phyloP scores from a whole-genome alignment of 2,329 filamentous ascomycete species.

The Alternaria sp. region DNA sequence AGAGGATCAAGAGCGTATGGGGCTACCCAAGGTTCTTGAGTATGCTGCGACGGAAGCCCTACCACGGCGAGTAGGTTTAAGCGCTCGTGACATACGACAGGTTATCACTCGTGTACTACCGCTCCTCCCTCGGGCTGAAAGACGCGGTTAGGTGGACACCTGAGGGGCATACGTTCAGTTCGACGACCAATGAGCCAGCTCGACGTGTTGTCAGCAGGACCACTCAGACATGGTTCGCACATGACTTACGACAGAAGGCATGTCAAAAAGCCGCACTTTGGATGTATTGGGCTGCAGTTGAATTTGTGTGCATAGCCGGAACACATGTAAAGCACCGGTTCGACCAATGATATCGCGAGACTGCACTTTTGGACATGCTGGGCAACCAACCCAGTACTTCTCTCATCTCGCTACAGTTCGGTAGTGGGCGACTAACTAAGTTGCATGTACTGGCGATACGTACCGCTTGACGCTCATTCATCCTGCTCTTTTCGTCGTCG shows the following conservation, averaged over 20 bases:
- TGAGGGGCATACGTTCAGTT: conserved; percentile 17
- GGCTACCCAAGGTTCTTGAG: conserved; percentile 36
- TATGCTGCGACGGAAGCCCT: conserved; percentile 15
- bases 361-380: conserved; percentile 25
- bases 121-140: conserved; percentile 22
- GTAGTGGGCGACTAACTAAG: conserved; percentile 24
- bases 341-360: conserved; percentile 40
- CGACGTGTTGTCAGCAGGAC: conserved; percentile 28
- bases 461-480: conserved; percentile 26
- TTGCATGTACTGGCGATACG: conserved; percentile 22
- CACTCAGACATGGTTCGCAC: conserved; percentile 23
- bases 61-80: conserved; percentile 35
- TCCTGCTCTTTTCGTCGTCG: conserved; percentile 15
- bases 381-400: conserved; percentile 24
- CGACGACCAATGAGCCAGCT: conserved; percentile 36
- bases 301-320: conserved; percentile 42
- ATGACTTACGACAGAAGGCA: conserved; percentile 26
- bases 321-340: conserved; percentile 36
- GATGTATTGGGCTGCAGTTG: conserved; percentile 41
- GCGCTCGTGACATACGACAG: conserved; percentile 40
- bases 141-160: conserved; percentile 23
- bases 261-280: conserved; percentile 18
- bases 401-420: conserved; percentile 28
- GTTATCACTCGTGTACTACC: conserved; percentile 42
- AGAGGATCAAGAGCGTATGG: conserved; percentile 26